Evolutionary conservation across 2,329 filamentous ascomycete genomes (phyloP).

Genomic region (Colletotrichum incanum): DNA sequence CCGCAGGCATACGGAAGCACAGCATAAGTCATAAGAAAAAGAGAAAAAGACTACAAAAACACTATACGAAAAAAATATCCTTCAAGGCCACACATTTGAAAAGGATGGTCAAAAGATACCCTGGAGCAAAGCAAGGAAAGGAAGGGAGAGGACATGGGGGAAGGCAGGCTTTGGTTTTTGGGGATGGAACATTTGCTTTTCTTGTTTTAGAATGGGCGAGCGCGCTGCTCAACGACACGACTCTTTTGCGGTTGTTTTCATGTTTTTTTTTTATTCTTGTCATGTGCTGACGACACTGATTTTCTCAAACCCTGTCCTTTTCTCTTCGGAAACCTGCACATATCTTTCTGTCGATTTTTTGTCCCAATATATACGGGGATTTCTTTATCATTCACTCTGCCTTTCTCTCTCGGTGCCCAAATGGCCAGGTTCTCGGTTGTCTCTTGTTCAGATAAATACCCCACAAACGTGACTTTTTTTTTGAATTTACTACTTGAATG

Average conservation of each 20-base stretch:
- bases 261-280: background rate
- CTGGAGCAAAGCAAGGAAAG: slow-evolving; percentile 11
- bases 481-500: too few species aligned
- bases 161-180: background rate
- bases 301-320: slow-evolving; percentile 2
- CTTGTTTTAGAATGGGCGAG: slow-evolving; percentile 32
- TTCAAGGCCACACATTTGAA: slow-evolving; percentile 5
- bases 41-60: background rate
- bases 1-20: slow-evolving; percentile 45
- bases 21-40: slow-evolving; percentile 31
- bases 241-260: background rate
- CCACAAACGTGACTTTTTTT: too few species aligned
- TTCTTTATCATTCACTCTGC: background rate
- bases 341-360: background rate
- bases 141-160: background rate
- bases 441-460: too few species aligned
- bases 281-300: slow-evolving; percentile 18
- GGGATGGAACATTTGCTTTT: slow-evolving; percentile 9
- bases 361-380: background rate
- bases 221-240: slow-evolving; percentile 41
- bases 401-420: background rate
- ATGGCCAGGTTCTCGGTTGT: too few species aligned
- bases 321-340: slow-evolving; percentile 29
- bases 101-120: slow-evolving; percentile 21
- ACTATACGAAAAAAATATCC: background rate